phyloP scores from a whole-genome alignment of 2,329 filamentous ascomycete species.

The Macrophomina phaseolina region DNA sequence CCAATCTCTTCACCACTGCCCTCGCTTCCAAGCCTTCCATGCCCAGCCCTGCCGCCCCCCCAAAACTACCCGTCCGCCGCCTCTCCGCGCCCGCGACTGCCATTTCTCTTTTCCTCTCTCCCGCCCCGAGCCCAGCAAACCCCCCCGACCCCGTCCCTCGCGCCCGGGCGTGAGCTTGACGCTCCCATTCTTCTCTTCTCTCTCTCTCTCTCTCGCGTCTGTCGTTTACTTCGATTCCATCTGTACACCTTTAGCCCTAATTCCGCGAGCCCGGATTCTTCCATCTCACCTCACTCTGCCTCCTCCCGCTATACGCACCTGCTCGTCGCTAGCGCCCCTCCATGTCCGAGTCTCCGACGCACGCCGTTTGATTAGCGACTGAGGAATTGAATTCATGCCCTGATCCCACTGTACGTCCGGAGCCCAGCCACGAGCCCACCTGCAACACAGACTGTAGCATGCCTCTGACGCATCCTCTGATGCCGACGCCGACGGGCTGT shows the following conservation, averaged over 20 bases:
- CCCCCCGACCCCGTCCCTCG: background rate
- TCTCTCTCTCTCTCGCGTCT: conserved; percentile 21
- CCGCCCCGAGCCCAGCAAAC: background rate
- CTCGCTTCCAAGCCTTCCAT: conserved; percentile 16
- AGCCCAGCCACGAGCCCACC: background rate
- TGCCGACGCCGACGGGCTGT: background rate
- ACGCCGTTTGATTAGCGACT: conserved; percentile 22
- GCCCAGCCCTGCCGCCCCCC: conserved; percentile 12
- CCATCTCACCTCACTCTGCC: background rate
- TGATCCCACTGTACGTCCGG: conserved; percentile 7
- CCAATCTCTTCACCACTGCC: conserved; percentile 24
- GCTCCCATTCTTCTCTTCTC: conserved; percentile 15
- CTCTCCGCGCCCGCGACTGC: background rate
- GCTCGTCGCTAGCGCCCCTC: background rate
- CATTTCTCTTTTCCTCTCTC: background rate
- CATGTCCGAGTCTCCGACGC: conserved; percentile 21
- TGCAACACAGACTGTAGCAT: conserved; percentile 21
- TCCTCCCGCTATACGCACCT: background rate
- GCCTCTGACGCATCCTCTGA: conserved; percentile 5
- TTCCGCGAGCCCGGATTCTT: conserved; percentile 21
- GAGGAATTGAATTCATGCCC: conserved; percentile 18
- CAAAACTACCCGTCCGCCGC: conserved; percentile 8
- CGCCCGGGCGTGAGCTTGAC: conserved; percentile 21
- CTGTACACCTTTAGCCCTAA: conserved; percentile 21
- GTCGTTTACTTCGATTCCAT: conserved; percentile 16